Percentiles rank a stretch among this genome's conserved stretches.
Evolutionary conservation across 345 rosid genomes (phyloP).

Genomic region (Limnanthes douglasii): DNA sequence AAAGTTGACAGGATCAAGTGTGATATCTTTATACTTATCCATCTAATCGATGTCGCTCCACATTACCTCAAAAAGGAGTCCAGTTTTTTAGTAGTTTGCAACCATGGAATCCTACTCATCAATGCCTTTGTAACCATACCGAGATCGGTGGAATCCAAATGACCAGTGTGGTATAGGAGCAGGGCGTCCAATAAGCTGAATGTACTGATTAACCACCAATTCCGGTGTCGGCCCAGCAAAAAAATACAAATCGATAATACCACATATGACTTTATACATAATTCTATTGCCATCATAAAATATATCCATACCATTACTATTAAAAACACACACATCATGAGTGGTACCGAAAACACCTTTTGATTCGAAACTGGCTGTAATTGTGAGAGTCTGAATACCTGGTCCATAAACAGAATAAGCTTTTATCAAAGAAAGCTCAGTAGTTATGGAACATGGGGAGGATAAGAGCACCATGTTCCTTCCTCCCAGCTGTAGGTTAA

Average conservation of each 20-base stretch:
- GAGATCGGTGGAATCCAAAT: conserved; percentile 68
- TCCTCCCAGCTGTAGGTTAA: no score
- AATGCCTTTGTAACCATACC: conserved; percentile 49
- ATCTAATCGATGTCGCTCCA: conserved; percentile 81
- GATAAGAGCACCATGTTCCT: no score
- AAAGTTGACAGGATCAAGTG: conserved; percentile 53
- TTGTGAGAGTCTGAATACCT: conserved; percentile 31
- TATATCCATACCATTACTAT: conserved; percentile 68
- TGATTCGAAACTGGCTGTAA: no score
- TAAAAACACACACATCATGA: conserved; percentile 54
- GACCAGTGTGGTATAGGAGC: conserved; percentile 86
- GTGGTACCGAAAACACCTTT: no score
- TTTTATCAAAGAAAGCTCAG: conserved; percentile 29
- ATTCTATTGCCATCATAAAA: conserved; percentile 36
- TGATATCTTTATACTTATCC: conserved; percentile 57
- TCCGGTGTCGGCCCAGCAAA: conserved; percentile 45
- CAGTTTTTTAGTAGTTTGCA: conserved; percentile 49
- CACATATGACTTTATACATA: conserved; percentile 46
- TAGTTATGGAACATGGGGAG: no score
- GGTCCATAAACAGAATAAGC: conserved; percentile 29
- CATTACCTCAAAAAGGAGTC: conserved; percentile 62
- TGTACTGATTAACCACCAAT: conserved; percentile 47
- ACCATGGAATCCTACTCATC: conserved; percentile 40
- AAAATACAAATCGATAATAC: conserved; percentile 45
- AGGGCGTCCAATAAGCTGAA: conserved; percentile 48